A percentile compares a stretch with the other conserved stretches of the same genome.
Conservation (phyloP, 106 monocot species). For the Chionographis japonica region DNA sequence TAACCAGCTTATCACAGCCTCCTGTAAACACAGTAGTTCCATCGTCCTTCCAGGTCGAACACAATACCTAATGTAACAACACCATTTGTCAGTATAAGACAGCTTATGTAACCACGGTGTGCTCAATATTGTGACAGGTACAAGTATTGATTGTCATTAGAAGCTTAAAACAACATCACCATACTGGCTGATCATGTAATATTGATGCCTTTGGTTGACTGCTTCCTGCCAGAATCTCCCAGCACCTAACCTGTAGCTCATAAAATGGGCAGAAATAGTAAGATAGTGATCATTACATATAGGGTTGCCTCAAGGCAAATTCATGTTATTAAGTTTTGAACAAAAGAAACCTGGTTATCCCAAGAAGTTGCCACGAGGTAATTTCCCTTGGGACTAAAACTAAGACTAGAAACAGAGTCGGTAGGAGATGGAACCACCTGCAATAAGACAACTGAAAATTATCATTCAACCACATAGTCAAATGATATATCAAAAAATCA, state of each 20-base stretch:
- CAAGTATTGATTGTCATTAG: neutral
- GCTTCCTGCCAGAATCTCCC: conserved; percentile 73
- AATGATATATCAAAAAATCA: neutral
- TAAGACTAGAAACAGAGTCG: conserved; percentile 89
- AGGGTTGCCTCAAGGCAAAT: neutral
- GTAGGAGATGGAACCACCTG: conserved; percentile 71
- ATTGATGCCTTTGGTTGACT: conserved; percentile 87
- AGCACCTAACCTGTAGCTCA: conserved; percentile 72
- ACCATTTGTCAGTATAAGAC: neutral
- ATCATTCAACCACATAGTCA: neutral
- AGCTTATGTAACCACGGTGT: neutral
- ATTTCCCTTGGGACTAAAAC: conserved; percentile 92
- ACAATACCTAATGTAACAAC: conserved; percentile 61
- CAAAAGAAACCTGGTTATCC: conserved; percentile 80
- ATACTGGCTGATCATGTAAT: conserved; percentile 87
- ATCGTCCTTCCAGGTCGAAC: conserved; percentile 98
- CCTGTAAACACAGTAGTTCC: conserved; percentile 87
- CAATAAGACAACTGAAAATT: neutral
- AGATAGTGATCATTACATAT: neutral
- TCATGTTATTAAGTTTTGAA: neutral
- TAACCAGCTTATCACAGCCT: conserved; percentile 90
- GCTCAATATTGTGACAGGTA: neutral
- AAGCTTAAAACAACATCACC: conserved; percentile 1
- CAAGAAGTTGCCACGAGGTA: conserved; percentile 88
- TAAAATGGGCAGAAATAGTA: neutral